phyloP scores from a whole-genome alignment of 2,329 filamentous ascomycete genomes.

The Chaetomiaceae sp. region DNA sequence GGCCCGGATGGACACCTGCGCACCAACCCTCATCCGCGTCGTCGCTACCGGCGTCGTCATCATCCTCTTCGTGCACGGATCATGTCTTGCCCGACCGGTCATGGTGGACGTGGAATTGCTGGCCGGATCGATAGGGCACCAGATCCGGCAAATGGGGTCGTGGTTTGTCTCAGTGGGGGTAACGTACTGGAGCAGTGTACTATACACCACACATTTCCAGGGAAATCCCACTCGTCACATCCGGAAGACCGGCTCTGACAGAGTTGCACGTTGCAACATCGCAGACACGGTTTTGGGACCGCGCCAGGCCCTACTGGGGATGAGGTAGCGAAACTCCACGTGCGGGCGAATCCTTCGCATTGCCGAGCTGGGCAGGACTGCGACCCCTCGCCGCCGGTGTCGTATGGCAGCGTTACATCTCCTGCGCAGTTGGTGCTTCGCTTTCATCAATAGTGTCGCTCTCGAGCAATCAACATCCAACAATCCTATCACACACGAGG shows the following conservation, averaged over 20 bases:
- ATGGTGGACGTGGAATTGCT: too few relatives aligned
- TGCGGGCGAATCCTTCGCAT: constrained; percentile 9
- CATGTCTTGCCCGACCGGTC: too few relatives aligned
- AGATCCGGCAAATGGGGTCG: too few relatives aligned
- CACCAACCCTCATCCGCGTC: too few relatives aligned
- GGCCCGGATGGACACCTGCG: too few relatives aligned
- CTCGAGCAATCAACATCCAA: constrained; percentile 15
- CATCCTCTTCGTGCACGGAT: too few relatives aligned
- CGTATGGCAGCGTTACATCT: constrained; percentile 12
- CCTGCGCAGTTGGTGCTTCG: neutral
- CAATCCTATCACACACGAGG: too few relatives aligned
- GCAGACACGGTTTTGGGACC: neutral
- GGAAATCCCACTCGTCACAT: neutral
- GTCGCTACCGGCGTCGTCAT: too few relatives aligned
- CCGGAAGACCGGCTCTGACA: constrained; percentile 4
- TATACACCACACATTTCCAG: too few relatives aligned
- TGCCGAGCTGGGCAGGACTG: constrained; percentile 7
- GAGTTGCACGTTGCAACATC: neutral
- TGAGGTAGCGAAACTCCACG: constrained; percentile 12
- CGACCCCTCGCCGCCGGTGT: constrained; percentile 11
- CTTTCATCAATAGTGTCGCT: constrained; percentile 8
- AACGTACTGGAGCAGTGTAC: too few relatives aligned
- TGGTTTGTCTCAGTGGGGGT: too few relatives aligned
- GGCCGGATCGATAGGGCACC: too few relatives aligned
- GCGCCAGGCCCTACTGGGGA: constrained; percentile 4